These are phyloP conservation scores for Danielia reshetovae DNA, from an alignment of 805 yeast species.

Conservation along the genomic window DNA sequence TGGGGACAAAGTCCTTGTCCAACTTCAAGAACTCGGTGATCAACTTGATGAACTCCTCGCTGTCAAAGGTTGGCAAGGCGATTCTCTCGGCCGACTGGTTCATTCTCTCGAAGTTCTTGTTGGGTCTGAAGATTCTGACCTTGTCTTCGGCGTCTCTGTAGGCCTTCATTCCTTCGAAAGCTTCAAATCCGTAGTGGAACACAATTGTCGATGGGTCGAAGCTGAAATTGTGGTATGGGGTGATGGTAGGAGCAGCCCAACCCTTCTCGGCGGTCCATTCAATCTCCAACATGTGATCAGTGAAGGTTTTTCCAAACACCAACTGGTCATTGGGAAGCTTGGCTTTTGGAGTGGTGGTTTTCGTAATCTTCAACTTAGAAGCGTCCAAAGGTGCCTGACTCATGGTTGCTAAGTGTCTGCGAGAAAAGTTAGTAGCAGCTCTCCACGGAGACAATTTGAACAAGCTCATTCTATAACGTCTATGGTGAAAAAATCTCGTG, in stretches of 20 bases:
- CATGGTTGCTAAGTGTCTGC: slow-evolving; percentile 17
- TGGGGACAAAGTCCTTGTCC: slow-evolving; percentile 78
- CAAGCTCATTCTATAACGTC: not conserved
- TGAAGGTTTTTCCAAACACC: slow-evolving; percentile 52
- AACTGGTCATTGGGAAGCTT: slow-evolving; percentile 38
- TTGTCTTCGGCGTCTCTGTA: slow-evolving; percentile 54
- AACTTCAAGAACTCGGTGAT: slow-evolving; percentile 71
- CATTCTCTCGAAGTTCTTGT: slow-evolving; percentile 89
- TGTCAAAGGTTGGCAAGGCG: slow-evolving; percentile 82
- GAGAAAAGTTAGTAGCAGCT: slow-evolving; percentile 9
- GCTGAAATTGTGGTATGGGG: slow-evolving; percentile 72
- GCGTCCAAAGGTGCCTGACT: slow-evolving; percentile 34
- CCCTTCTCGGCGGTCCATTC: slow-evolving; percentile 78
- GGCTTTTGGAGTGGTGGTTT: slow-evolving; percentile 33
- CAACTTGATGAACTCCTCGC: slow-evolving; percentile 68
- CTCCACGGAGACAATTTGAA: slow-evolving; percentile 2
- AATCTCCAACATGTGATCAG: slow-evolving; percentile 83
- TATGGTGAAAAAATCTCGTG: not conserved
- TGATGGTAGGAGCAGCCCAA: slow-evolving; percentile 86
- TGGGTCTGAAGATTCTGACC: slow-evolving; percentile 83
- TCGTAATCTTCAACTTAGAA: slow-evolving; percentile 31
- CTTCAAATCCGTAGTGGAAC: slow-evolving; percentile 91
- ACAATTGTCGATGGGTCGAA: slow-evolving; percentile 89
- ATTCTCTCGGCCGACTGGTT: slow-evolving; percentile 85
- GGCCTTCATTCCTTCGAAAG: slow-evolving; percentile 96